phyloP scores from a whole-genome alignment of 1,284 basidiomycete genomes.

The Melanopsichium pennsylvanicum region DNA sequence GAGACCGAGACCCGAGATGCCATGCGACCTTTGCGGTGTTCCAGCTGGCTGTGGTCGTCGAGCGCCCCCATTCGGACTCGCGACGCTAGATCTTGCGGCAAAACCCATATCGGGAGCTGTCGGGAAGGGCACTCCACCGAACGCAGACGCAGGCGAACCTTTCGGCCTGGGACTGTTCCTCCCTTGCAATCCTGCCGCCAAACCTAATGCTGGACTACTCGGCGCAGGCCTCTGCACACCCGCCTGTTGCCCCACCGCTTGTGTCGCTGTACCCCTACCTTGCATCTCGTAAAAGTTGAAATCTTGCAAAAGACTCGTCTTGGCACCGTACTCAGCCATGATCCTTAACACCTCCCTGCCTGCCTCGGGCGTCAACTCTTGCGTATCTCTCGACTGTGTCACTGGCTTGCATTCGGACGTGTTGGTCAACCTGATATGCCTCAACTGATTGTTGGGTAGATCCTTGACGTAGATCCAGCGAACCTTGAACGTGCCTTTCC shows the following conservation, averaged over 20 bases:
- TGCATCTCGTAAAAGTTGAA: constrained; percentile 57
- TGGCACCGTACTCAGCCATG: constrained; percentile 49
- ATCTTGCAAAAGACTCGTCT: constrained; percentile 52
- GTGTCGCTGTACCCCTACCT: not conserved
- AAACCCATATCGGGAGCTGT: constrained; percentile 4
- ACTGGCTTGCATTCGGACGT: constrained; percentile 60
- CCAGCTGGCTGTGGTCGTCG: constrained; percentile 5
- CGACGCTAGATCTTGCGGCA: not conserved
- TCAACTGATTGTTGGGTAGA: constrained; percentile 57
- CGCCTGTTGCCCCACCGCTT: not conserved
- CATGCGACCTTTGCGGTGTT: constrained; percentile 11
- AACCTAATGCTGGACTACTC: constrained; percentile 13
- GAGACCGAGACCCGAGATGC: constrained; percentile 13
- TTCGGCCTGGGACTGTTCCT: constrained; percentile 21
- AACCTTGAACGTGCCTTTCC: constrained; percentile 64
- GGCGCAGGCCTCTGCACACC: too few relatives aligned
- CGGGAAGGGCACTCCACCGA: constrained; percentile 7
- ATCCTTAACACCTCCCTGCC: constrained; percentile 54
- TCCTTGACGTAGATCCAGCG: constrained; percentile 64
- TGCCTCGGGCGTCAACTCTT: constrained; percentile 58
- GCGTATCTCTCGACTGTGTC: constrained; percentile 64
- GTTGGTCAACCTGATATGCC: constrained; percentile 60
- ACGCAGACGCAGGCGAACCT: constrained; percentile 14
- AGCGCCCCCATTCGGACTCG: constrained; percentile 14
- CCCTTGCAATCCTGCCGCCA: constrained; percentile 12